Conservation (phyloP, 345 rosid genomes). For the Gossypium sturtianum region DNA sequence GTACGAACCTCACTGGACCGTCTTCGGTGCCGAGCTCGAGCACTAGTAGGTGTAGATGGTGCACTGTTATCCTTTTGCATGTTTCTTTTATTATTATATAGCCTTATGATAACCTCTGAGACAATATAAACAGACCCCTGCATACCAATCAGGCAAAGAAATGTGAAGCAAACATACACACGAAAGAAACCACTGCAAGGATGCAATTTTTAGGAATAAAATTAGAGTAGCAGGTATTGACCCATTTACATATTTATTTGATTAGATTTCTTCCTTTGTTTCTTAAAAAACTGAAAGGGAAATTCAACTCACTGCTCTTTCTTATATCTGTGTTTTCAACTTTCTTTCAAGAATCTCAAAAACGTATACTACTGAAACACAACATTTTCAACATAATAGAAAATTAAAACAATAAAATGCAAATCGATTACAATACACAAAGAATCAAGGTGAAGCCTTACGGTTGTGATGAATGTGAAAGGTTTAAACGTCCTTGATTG, state of each 20-base stretch:
- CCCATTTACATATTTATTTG: neutral
- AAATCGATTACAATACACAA: neutral
- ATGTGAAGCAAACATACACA: neutral
- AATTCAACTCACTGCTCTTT: too few species aligned
- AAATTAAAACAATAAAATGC: neutral
- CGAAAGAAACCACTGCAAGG: neutral
- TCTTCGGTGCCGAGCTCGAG: constrained; percentile 32
- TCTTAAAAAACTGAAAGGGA: too few species aligned
- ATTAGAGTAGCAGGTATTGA: neutral
- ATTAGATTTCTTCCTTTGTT: neutral
- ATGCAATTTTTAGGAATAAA: neutral
- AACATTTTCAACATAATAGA: neutral
- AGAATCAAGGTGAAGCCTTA: neutral
- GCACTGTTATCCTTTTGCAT: constrained; percentile 16
- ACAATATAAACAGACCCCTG: constrained; percentile 6
- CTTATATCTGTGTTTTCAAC: neutral
- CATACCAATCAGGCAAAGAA: neutral
- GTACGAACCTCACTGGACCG: constrained; percentile 32
- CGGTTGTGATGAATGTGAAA: neutral
- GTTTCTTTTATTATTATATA: neutral
- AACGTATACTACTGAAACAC: neutral
- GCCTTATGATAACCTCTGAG: neutral
- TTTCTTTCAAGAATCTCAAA: neutral
- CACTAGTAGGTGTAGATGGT: constrained; percentile 9
- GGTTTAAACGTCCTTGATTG: neutral